These are phyloP conservation scores for Ogataea polymorpha DNA, from an alignment of 805 yeast species.

Conservation along the genomic window DNA sequence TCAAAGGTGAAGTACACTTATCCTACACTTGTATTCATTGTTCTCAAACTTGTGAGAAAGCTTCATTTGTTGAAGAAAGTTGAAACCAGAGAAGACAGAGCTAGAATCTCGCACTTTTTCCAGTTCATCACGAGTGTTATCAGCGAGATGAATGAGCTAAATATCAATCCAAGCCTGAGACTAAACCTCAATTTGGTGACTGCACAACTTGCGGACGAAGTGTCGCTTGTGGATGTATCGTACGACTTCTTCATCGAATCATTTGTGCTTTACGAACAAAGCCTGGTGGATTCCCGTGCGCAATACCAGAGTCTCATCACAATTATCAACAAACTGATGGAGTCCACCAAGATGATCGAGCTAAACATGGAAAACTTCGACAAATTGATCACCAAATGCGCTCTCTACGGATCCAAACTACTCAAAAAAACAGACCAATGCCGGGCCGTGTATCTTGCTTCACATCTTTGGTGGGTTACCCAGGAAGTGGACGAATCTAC, in stretches of 20 bases:
- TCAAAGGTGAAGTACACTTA: constrained; percentile 61
- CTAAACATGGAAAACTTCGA: constrained; percentile 64
- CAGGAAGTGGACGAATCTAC: constrained; percentile 40
- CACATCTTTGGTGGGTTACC: constrained; percentile 93
- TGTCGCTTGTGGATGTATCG: constrained; percentile 64
- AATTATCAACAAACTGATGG: constrained; percentile 45
- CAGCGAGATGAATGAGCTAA: constrained; percentile 56
- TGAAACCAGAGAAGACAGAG: constrained; percentile 22
- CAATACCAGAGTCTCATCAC: constrained; percentile 48
- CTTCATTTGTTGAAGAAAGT: constrained; percentile 31
- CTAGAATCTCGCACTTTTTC: constrained; percentile 42
- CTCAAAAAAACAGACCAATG: constrained; percentile 94
- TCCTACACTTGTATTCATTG: constrained; percentile 68
- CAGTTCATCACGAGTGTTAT: constrained; percentile 69
- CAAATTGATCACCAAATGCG: constrained; percentile 75
- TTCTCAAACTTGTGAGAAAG: constrained; percentile 57
- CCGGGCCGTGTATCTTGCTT: constrained; percentile 80
- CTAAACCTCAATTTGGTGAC: constrained; percentile 57
- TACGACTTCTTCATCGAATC: constrained; percentile 90
- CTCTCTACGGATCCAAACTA: constrained; percentile 83
- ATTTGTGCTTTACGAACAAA: constrained; percentile 76
- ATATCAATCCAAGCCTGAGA: constrained; percentile 29
- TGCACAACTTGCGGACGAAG: constrained; percentile 79
- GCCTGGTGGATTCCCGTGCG: constrained; percentile 44
- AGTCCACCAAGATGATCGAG: constrained; percentile 39